Base-by-base conservation (phyloP, 2,329 filamentous ascomycete species). In the Blastomyces emzantsi region DNA sequence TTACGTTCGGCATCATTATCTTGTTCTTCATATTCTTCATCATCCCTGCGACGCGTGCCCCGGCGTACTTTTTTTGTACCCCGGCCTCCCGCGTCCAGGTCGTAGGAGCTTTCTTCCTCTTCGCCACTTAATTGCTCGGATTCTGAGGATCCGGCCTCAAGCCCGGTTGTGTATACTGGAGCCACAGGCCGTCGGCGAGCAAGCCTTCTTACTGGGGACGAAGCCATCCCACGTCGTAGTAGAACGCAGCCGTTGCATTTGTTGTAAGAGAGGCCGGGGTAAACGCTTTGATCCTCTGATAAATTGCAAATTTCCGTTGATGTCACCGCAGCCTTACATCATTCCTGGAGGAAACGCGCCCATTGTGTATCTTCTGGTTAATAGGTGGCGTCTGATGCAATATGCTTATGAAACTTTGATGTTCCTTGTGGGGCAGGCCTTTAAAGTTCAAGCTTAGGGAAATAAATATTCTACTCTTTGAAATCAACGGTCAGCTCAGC, bases 91-190 rank as follows among this genome's bases (percentile, higher is more conserved):
- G 67, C 68, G 0, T 66, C 66, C 17, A 66, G 70, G 69, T 25
- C 68, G n/a, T 69, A 68, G n/a, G 70, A 67, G 1, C 62, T 64
- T 39, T 67, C 69, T 25, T 66, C 64, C 51, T 63, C 66, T 41
- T 62, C 61, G 52, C 52, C 17, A 56, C n/a, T 51, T 62, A 56
- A 66, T 52, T 52, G 66, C 52, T 69, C 72, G n/a, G 60, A 56
- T 47, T 65, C 66, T 19, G 63, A 52, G 0, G 62, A n/a, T 8
- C 57, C 66, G 43, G 69, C 68, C 22, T 69, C 69, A 9, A 78
- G 66, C 2, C 73, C 74, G 36, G 71, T 64, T 25, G 71, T 70
- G 63, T 77, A 77, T 49, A 69, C 72, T 11, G 70, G 69, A 62
- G 62, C 70, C n/a, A 69, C 64, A 36, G 72, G 69, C 58, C 68